Evolutionary conservation across 73 alveolate species (phyloP), one percentile per base, ranked within the genome.

Genomic region (Urostyla sp.): DNA sequence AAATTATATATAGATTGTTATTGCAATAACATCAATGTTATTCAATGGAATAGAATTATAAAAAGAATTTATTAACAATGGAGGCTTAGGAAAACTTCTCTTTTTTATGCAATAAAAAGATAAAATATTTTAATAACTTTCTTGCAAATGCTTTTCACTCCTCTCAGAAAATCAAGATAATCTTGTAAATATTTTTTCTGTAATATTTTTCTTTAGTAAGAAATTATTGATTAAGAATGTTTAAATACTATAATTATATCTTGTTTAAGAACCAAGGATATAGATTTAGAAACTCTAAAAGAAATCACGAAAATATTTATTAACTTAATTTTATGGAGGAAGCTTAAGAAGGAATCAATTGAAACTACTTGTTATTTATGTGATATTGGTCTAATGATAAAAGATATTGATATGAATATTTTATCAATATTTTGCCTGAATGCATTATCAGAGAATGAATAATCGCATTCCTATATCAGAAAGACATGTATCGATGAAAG

Each of bases 331-430:
- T 50, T 84, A 28, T 84, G 92, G 92, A 52, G 92, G 26, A 74
- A 84, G 46, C 78, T 84, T 23, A 74, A 69, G 53, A 48, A 67
- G 43, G 87, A 84, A 11, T 32, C 60, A 49, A 84, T 84, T 0
- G 88, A 84, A 30, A 75, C 85, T 23, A 75, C 88, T 2, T 84
- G 92, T 50, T 84, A 82, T 27, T 31, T 84, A 0, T 84, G 92
- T 35, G 92, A 84, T 27, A 84, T 84, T 18, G 92, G 92, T 0
- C 79, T 84, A 15, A 84, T 84, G 92, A 84, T 84, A n/a, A 75
- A 75, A 21, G 88, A 84, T 31, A 21, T 60, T 30, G 88, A 74
- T 40, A 84, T 75, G 85, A 84, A 84, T 50, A 67, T 84, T 0
- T 60, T 84, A 38, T 36, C 82, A 45, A 74, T 84, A 66, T 84